phyloP scores from a whole-genome alignment of 169 alveolate species.

The Eimeria praecox region DNA sequence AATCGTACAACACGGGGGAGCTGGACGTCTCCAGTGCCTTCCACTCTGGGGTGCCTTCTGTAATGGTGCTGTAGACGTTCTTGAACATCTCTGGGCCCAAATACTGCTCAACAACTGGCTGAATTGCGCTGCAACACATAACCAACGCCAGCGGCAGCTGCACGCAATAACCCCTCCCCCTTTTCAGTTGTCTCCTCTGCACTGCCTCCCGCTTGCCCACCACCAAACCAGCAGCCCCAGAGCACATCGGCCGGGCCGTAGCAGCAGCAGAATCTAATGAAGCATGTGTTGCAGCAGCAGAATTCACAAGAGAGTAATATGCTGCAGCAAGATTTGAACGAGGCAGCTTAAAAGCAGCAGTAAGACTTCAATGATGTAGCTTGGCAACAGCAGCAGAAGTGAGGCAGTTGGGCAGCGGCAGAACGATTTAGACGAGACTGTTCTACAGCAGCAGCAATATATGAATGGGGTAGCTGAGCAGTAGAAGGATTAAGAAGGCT shows the following conservation, averaged over 20 bases:
- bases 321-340: neutral
- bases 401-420: neutral
- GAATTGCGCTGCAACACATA: constrained; percentile 18
- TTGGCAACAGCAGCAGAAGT: neutral
- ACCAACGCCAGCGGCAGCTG: neutral
- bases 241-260: neutral
- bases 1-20: constrained; percentile 91
- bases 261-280: neutral
- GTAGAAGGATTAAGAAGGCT: no score
- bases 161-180: neutral
- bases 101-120: constrained; percentile 34
- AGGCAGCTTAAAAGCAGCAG: neutral
- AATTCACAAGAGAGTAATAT: neutral
- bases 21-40: constrained; percentile 80
- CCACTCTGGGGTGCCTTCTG: constrained; percentile 87
- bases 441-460: neutral
- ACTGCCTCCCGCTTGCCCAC: neutral
- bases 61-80: constrained; percentile 93
- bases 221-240: neutral
- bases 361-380: neutral
- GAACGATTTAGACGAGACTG: neutral
- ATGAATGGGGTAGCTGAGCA: no score
- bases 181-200: neutral
- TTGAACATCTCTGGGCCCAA: constrained; percentile 90
- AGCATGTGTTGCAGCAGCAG: neutral